Evolutionary conservation across 495 filamentous ascomycete species (phyloP), one percentile per base, ranked within the genome.

Genomic region (Zalerion maritima): DNA sequence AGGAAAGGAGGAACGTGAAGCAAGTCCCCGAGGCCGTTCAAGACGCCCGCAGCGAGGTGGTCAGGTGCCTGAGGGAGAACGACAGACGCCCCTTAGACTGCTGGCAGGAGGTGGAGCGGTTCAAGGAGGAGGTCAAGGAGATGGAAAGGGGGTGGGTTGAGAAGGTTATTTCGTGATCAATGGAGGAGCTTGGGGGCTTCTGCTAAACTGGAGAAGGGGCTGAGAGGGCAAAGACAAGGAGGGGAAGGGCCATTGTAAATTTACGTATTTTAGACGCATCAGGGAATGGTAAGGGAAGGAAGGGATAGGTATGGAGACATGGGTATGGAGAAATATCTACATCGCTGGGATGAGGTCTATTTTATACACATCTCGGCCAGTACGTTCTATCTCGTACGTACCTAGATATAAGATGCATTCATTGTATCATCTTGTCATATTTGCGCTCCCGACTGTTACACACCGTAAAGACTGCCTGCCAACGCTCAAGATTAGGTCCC

Each of bases 21-120:
- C 62, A 74, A 38, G 37, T 65, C 20, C 60, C 61, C 13, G 68
- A 73, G 34, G 63, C 56, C 26, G 68, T 94, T 16, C 68, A 78
- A 50, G 64, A 62, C 51, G 85, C 91, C 20, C 78, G 77, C 47
- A 58, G 67, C 34, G 69, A 76, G 36, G 77, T 97, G 27, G 71
- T 89, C 36, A 65, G 69, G 26, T 97, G 89, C 53, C 60, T 97
- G 62, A 59, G 77, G 40, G 62, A 73, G 46, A 78, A 94, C 58
- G 87, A 96, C 46, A 62, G 85, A 29, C 67, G 84, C 55, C 91
- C 89, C 48, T 55, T 97, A 49, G 76, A 96, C 64, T 97, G 89
- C 66, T 96, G 82, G 78, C 67, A 72, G 53, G 91, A 97, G 67
- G 86, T 96, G 12, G 79, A 83, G 54, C 64, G 58, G 17, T 97